Base-by-base conservation (phyloP, 176 grass and related monocot genomes). In the Chrysopogon serrulatus region DNA sequence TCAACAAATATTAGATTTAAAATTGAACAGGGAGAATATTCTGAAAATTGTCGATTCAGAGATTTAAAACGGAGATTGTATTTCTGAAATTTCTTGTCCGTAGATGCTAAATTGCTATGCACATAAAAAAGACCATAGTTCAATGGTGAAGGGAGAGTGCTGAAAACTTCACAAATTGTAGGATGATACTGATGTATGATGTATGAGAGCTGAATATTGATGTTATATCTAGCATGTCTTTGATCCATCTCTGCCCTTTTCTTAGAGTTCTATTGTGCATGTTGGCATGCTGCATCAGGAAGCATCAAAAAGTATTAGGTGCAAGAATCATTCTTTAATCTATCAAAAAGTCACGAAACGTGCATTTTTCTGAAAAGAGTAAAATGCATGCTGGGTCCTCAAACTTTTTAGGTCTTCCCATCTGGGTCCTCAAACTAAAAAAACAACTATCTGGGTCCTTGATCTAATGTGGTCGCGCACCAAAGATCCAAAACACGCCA, bases 181-280 rank as follows among this genome's bases (percentile, higher is more conserved):
- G 59, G 68, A 66, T 41, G 61, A 59, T 54, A 60, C 66, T 81
- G 39, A 80, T 85, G 71, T 81, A 40, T 57, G 31, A 59, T 89
- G 47, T 85, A 89, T 45, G 77, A 76, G 61, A 80, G 77, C 71
- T 89, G 76, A 84, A 67, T 26, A 84, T 84, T 78, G 26, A 78
- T 65, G 73, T 78, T 59, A 79, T 75, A 89, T 81, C 47, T 62
- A 65, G 76, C 76, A 69, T 61, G 32, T 76, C 74, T 85, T 79
- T 68, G 81, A 74, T 35, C 61, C 70, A 80, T 33, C 39, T 19
- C 35, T 66, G 71, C 57, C 27, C 28, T 57, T 34, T 33, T 88
- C 42, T 51, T 78, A 60, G 61, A 30, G 73, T 39, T 47, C 56
- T 42, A 4, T 1, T 78, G 64, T 88, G 79, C 73, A 71, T 53